These are phyloP conservation scores for Hanseniaspora thailandica DNA, from an alignment of 805 yeast genomes.

Conservation along the genomic window DNA sequence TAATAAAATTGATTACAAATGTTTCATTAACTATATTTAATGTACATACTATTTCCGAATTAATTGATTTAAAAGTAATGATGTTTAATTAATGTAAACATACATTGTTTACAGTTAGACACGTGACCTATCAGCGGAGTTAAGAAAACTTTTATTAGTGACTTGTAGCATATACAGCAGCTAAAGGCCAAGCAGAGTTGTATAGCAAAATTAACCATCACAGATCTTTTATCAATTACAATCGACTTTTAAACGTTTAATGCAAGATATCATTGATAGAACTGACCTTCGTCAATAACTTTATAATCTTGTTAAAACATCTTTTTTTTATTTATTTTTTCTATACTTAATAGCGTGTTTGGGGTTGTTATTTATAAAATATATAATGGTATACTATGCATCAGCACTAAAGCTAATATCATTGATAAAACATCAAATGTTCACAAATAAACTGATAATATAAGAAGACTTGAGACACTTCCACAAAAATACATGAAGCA, in stretches of 20 bases:
- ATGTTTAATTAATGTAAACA: background rate
- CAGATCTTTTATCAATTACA: too few relatives aligned
- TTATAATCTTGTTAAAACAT: background rate
- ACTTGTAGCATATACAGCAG: background rate
- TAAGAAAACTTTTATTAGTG: background rate
- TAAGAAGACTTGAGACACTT: background rate
- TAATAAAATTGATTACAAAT: too few relatives aligned
- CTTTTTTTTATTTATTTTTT: background rate
- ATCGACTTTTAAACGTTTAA: too few relatives aligned
- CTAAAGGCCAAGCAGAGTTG: too few relatives aligned
- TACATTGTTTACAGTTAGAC: background rate
- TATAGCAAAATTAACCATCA: too few relatives aligned
- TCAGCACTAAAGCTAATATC: background rate
- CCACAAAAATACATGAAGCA: background rate
- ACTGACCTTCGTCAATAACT: too few relatives aligned
- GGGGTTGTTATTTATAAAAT: slow-evolving; percentile 11
- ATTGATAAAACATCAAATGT: background rate
- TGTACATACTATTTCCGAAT: too few relatives aligned
- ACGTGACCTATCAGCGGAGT: background rate
- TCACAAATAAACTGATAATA: slow-evolving; percentile 11
- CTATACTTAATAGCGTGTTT: slow-evolving; percentile 13
- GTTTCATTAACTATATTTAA: too few relatives aligned
- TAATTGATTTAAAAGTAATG: too few relatives aligned
- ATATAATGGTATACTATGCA: slow-evolving; percentile 3
- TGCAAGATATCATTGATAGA: too few relatives aligned